A percentile compares a stretch with the other conserved stretches of the same genome.
Evolutionary conservation across 352 stramenopile genomes (phyloP).

Genomic region (Pythium vanterpoolii): DNA sequence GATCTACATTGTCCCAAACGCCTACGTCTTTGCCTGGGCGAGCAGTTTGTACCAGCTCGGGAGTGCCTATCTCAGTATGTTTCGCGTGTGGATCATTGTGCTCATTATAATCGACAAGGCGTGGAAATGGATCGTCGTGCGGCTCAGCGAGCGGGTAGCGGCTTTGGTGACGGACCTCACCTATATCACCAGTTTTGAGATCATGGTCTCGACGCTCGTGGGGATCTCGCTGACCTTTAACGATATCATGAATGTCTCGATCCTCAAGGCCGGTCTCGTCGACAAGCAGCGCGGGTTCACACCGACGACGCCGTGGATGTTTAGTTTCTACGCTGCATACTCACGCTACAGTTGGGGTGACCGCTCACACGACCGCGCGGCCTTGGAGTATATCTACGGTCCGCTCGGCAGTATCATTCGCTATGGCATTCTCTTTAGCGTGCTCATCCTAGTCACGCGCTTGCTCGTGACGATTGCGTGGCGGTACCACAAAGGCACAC

Average conservation of each 20-base stretch:
- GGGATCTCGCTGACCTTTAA: constrained; percentile 16
- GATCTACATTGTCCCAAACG: constrained; percentile 27
- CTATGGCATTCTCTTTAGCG: constrained; percentile 18
- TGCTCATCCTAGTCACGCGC: constrained; percentile 6
- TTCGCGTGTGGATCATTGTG: constrained; percentile 25
- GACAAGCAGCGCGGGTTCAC: constrained; percentile 22
- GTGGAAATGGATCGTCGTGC: constrained; percentile 16
- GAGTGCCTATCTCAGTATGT: constrained; percentile 28
- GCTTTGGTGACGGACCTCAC: constrained; percentile 26
- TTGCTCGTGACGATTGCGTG: constrained; percentile 10
- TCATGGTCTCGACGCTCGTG: constrained; percentile 27
- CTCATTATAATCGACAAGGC: constrained; percentile 20
- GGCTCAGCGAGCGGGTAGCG: constrained; percentile 10
- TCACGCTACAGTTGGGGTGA: constrained; percentile 27
- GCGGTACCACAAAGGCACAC: constrained; percentile 8
- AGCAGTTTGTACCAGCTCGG: constrained; percentile 18
- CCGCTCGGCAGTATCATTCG: constrained; percentile 20
- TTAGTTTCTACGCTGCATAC: constrained; percentile 24
- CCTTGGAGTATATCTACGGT: constrained; percentile 15
- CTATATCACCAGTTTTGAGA: constrained; percentile 24
- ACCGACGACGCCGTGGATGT: constrained; percentile 1
- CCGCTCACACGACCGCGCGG: constrained; percentile 11
- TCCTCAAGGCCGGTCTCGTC: constrained; percentile 17
- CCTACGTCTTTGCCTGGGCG: constrained; percentile 24
- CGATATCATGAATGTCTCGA: constrained; percentile 16